phyloP scores from a whole-genome alignment of 306 rosid genomes.

The Pachyrhizus erosus region DNA sequence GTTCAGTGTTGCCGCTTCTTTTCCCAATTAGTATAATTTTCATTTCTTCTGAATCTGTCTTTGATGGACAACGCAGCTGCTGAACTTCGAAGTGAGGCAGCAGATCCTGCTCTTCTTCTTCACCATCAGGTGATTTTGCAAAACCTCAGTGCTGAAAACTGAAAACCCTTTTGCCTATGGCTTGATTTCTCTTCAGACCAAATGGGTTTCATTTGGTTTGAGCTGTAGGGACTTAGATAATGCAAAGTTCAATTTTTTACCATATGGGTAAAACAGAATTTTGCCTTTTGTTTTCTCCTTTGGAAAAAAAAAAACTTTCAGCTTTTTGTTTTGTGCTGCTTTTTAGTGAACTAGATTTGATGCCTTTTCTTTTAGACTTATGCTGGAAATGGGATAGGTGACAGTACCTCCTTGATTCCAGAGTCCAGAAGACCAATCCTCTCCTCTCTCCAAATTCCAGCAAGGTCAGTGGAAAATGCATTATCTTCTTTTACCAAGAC shows the following conservation, averaged over 20 bases:
- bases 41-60: not conserved
- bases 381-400: conserved; percentile 46
- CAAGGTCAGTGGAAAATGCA: conserved; percentile 66
- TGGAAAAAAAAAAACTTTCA: not conserved
- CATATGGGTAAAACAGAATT: conserved; percentile 5
- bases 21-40: not conserved
- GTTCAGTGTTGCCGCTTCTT: not conserved
- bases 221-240: not conserved
- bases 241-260: conserved; percentile 22
- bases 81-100: conserved; percentile 40
- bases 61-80: conserved; percentile 37
- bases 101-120: conserved; percentile 44
- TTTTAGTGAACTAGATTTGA: conserved; percentile 21
- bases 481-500: conserved; percentile 55
- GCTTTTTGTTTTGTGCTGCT: not conserved
- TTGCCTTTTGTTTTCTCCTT: conserved; percentile 25
- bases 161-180: conserved; percentile 6
- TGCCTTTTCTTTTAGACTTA: conserved; percentile 42
- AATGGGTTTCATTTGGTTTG: conserved; percentile 25
- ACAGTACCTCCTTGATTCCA: conserved; percentile 50
- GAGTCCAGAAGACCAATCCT: conserved; percentile 68
- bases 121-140: conserved; percentile 36
- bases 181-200: conserved; percentile 31
- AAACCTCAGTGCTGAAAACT: conserved; percentile 2
- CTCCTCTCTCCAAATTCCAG: conserved; percentile 72